Evolutionary conservation across 2,329 filamentous ascomycete genomes (phyloP).

Genomic region (Acrocalymma vagum): DNA sequence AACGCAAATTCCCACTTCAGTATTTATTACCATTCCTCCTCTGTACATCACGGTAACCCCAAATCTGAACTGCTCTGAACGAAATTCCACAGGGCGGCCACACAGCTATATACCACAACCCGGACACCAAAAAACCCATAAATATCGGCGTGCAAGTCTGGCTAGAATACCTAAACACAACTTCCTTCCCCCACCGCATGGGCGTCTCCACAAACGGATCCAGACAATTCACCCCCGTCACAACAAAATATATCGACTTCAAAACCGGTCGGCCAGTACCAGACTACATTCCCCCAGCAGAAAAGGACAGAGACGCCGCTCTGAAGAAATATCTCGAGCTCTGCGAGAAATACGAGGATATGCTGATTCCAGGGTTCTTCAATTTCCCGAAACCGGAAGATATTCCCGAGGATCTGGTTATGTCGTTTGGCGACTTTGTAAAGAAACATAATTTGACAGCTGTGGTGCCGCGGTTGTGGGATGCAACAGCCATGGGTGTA

Average conservation of each 20-base stretch:
- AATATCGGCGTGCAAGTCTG: conserved; percentile 48
- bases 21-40: no score
- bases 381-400: conserved; percentile 49
- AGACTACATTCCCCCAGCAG: conserved; percentile 7
- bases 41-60: no score
- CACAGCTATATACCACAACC: conserved; percentile 55
- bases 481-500: conserved; percentile 53
- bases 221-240: conserved; percentile 16
- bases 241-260: conserved; percentile 35
- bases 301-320: conserved; percentile 6
- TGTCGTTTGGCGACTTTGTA: conserved; percentile 58
- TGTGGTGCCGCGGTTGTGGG: conserved; percentile 49
- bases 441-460: conserved; percentile 56
- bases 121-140: conserved; percentile 27
- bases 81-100: conserved; percentile 51
- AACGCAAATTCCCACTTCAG: neutral
- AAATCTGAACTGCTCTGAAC: no score
- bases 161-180: conserved; percentile 49
- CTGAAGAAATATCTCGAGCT: conserved; percentile 29
- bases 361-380: conserved; percentile 45
- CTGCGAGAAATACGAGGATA: conserved; percentile 40
- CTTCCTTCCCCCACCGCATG: conserved; percentile 48
- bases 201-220: conserved; percentile 34
- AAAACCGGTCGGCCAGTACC: conserved; percentile 19
- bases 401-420: conserved; percentile 55